These are phyloP conservation scores for Skeletonema tropicum DNA, from an alignment of 108 stramenopile species.

Conservation along the genomic window DNA sequence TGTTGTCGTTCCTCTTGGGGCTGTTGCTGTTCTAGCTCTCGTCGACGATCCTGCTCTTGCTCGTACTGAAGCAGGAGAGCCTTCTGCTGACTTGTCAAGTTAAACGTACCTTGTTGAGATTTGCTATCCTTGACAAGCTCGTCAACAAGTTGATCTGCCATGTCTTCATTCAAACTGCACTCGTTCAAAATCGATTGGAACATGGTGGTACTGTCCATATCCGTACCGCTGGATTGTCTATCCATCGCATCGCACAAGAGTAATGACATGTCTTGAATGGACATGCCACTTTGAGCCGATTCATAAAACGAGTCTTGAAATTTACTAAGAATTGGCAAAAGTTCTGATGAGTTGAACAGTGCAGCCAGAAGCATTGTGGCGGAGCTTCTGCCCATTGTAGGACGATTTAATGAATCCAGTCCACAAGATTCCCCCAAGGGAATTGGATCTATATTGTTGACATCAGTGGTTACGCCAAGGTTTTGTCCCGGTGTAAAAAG, in stretches of 20 bases:
- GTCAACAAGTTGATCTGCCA: neutral
- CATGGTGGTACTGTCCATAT: neutral
- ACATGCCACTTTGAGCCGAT: neutral
- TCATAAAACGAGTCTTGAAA: neutral
- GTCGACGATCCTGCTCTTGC: slow-evolving; percentile 8
- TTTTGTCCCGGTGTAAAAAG: no score
- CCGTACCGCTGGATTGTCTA: neutral
- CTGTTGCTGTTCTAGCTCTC: slow-evolving; percentile 1
- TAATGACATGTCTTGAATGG: neutral
- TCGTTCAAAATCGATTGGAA: slow-evolving; percentile 1
- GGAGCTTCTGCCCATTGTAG: slow-evolving; percentile 4
- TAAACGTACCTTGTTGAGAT: slow-evolving; percentile 9
- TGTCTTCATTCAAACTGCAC: neutral
- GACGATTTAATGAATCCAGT: slow-evolving; percentile 25
- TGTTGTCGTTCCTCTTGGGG: neutral
- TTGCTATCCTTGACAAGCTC: slow-evolving; percentile 1
- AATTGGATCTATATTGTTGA: slow-evolving; percentile 20
- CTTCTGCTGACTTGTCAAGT: slow-evolving; percentile 17
- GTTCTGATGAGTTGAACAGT: slow-evolving; percentile 11
- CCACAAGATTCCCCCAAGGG: slow-evolving; percentile 13
- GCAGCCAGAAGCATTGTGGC: slow-evolving; percentile 1
- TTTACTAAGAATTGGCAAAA: neutral
- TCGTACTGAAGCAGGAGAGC: slow-evolving; percentile 8
- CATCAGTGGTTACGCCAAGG: neutral
- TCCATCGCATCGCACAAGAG: neutral